Evolutionary conservation across 208 protist species (phyloP), one percentile per base, ranked within the genome.

Genomic region (Porcisia hertigi): DNA sequence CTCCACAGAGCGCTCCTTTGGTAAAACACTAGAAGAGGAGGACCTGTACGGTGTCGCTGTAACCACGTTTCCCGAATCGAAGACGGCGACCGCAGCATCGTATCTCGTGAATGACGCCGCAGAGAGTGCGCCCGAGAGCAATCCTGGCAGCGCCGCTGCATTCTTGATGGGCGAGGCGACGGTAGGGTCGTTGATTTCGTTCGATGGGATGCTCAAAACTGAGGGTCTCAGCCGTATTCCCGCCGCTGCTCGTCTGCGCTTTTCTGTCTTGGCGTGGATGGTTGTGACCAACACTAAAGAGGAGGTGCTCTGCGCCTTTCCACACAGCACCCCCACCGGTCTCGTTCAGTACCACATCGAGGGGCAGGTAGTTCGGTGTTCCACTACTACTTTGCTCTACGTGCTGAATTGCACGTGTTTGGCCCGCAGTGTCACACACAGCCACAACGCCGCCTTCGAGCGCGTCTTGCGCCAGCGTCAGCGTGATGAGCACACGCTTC

Each of bases 261-360:
- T 89, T 78, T 82, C 73, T 58, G 60, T 77, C n/a, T 71, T 71
- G 3, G 75, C 81, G 71, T 95, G 91, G 91, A 93, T 95, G 93
- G 54, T 78, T n/a, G 75, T 75, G 39, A 76, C 75, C 5, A 63
- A 71, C 18, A 87, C 90, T 9, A 85, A 79, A 0, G 73, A 82
- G 14, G 74, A 87, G 76, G 79, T 96, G 58, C 85, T 96, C 30
- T 97, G 94, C 71, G 89, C 85, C 49, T 97, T 96, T 77, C 76
- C 85, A 12, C 62, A 75, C 4, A 79, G 63, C 36, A 70, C 82
- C 3, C 90, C 92, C 18, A 86, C 78, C 45, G 80, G 78, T 12
- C 93, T 88, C n/a, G 87, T 97, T 71, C 87, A 85, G 47, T 95
- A 97, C 81, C 83, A 88, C 77, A 72, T 97, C 3, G 92, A 96